Conservation (phyloP, 305 asterid species). For the Caryopteris hybrid region DNA sequence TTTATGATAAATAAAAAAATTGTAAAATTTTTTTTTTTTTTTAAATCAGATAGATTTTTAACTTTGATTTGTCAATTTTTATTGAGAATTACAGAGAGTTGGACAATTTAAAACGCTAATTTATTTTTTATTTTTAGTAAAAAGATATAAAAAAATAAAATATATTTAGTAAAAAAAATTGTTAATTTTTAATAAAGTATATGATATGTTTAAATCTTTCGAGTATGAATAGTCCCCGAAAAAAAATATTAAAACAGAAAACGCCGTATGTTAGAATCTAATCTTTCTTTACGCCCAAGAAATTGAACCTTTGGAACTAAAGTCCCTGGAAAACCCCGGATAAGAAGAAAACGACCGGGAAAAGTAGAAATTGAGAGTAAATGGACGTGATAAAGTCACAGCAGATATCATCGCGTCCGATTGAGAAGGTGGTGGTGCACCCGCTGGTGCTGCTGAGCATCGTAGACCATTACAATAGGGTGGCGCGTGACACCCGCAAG, state of each 20-base stretch:
- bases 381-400: slow-evolving; percentile 92
- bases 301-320: slow-evolving; percentile 13
- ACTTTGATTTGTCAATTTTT: too few relatives aligned
- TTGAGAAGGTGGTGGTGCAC: slow-evolving; percentile 88
- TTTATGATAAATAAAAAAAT: too few relatives aligned
- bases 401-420: slow-evolving; percentile 67
- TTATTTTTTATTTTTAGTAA: too few relatives aligned
- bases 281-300: slow-evolving; percentile 25
- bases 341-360: not conserved
- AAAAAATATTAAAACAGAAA: not conserved
- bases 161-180: too few relatives aligned
- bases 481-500: slow-evolving; percentile 80
- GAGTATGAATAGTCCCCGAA: too few relatives aligned
- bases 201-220: too few relatives aligned
- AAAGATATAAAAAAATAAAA: too few relatives aligned
- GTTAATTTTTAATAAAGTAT: too few relatives aligned
- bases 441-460: slow-evolving; percentile 86
- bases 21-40: too few relatives aligned
- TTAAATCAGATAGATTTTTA: too few relatives aligned
- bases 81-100: too few relatives aligned
- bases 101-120: too few relatives aligned
- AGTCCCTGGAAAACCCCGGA: not conserved
- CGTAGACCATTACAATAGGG: slow-evolving; percentile 90
- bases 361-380: not conserved
- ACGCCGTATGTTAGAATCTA: not conserved